Evolutionary conservation across 108 stramenopile species (phyloP).

Genomic region (Cylindrotheca closterium): DNA sequence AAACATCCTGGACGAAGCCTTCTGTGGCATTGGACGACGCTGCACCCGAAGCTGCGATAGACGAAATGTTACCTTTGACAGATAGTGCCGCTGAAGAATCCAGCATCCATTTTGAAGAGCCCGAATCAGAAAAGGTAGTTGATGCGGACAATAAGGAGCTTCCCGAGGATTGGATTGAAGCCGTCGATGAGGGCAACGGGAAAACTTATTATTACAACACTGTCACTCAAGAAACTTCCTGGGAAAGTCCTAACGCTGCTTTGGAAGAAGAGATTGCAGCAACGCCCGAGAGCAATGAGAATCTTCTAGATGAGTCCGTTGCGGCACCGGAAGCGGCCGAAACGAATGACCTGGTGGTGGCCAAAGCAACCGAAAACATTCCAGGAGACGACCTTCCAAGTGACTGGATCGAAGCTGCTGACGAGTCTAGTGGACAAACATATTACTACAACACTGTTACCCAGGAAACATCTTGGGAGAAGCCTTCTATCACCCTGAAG

Average conservation of each 20-base stretch:
- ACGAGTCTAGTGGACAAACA: constrained; percentile 23
- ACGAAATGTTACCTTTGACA: too few relatives aligned
- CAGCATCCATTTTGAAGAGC: too few relatives aligned
- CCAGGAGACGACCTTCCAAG: constrained; percentile 23
- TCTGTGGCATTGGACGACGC: neutral
- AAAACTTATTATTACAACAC: constrained; percentile 40
- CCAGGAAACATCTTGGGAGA: constrained; percentile 34
- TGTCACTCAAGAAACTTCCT: constrained; percentile 35
- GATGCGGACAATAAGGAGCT: neutral
- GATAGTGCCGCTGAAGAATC: too few relatives aligned
- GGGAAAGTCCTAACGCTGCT: constrained; percentile 6
- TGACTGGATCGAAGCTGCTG: constrained; percentile 42
- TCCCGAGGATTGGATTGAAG: constrained; percentile 39
- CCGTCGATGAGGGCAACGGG: constrained; percentile 38
- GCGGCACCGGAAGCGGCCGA: neutral
- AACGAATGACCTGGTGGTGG: neutral
- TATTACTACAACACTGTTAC: constrained; percentile 53
- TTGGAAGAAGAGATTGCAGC: neutral
- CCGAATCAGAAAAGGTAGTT: too few relatives aligned
- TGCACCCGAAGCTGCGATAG: neutral
- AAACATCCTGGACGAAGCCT: constrained; percentile 58
- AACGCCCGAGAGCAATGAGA: neutral
- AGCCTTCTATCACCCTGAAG: neutral
- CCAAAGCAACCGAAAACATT: neutral
- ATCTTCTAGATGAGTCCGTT: neutral